Evolutionary conservation across 331 rosid species (phyloP).

Genomic region (Acacia concinna): DNA sequence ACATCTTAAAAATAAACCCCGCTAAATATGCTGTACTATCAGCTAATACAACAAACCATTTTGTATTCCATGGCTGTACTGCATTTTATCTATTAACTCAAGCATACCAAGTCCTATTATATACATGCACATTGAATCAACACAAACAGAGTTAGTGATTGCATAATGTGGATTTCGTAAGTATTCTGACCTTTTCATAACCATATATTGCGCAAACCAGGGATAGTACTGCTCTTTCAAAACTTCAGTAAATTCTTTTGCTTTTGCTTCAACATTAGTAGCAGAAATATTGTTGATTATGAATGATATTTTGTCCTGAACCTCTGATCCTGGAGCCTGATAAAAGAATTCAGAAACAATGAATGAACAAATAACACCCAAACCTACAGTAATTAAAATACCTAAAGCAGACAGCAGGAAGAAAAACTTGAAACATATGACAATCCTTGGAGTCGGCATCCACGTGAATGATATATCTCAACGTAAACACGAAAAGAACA

Average conservation of each 20-base stretch:
- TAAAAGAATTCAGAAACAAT: slow-evolving; percentile 24
- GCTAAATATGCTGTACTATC: not conserved
- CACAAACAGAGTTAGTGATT: slow-evolving; percentile 7
- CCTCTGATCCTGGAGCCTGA: slow-evolving; percentile 96
- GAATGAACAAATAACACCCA: slow-evolving; percentile 10
- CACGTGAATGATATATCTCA: slow-evolving; percentile 14
- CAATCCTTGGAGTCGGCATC: not conserved
- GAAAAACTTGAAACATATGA: not conserved
- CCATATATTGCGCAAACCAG: slow-evolving; percentile 99
- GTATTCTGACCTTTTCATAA: slow-evolving; percentile 83
- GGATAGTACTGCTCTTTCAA: slow-evolving; percentile 84
- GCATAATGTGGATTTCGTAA: slow-evolving; percentile 1
- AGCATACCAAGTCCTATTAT: not conserved
- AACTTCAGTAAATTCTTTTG: slow-evolving; percentile 72
- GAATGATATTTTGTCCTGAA: slow-evolving; percentile 93
- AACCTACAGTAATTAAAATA: not conserved
- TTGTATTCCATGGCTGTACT: not conserved
- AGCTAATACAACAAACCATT: not conserved
- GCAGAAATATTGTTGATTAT: slow-evolving; percentile 81
- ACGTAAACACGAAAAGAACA: slow-evolving; percentile 10
- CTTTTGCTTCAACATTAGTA: slow-evolving; percentile 73
- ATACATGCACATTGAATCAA: slow-evolving; percentile 4
- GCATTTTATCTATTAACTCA: slow-evolving; percentile 5
- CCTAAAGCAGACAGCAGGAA: not conserved
- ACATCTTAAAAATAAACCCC: not conserved